These are phyloP conservation scores for Claviceps sp. DNA, from an alignment of 2,329 filamentous ascomycete species.

Conservation along the genomic window DNA sequence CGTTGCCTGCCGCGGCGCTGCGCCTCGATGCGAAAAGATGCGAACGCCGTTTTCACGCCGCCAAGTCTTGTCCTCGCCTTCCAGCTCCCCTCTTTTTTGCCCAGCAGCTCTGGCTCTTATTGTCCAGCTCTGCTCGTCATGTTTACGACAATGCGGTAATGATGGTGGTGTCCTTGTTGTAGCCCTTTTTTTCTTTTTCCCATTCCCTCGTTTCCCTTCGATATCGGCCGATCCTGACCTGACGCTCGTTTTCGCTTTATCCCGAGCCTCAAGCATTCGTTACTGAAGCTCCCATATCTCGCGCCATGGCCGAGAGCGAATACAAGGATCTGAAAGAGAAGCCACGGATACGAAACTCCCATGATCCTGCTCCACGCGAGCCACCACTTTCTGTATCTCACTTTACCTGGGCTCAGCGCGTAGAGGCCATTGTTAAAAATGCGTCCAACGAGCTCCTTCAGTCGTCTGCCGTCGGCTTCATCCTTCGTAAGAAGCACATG, in stretches of 20 bases:
- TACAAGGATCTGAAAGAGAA: constrained; percentile 1
- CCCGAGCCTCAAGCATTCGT: background rate
- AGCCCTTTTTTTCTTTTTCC: background rate
- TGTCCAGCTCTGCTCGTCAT: background rate
- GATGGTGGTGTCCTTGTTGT: background rate
- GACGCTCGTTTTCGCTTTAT: background rate
- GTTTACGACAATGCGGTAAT: background rate
- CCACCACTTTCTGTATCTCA: background rate
- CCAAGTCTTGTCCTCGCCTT: background rate
- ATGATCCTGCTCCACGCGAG: background rate
- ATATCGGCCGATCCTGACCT: background rate
- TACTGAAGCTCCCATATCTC: background rate
- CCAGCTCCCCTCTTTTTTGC: too few species aligned
- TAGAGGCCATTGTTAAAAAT: constrained; percentile 8
- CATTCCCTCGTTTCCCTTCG: background rate
- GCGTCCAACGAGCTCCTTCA: constrained; percentile 18
- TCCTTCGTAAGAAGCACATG: constrained; percentile 53
- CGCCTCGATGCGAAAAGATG: background rate
- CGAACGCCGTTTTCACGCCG: background rate
- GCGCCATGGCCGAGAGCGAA: constrained; percentile 2
- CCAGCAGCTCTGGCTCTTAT: background rate
- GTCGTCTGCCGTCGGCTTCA: constrained; percentile 28
- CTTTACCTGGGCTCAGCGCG: background rate
- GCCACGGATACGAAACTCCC: background rate
- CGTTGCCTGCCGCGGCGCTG: background rate